These are phyloP conservation scores for Podosphaera xanthii DNA, from an alignment of 2,329 filamentous ascomycete species.

Conservation along the genomic window DNA sequence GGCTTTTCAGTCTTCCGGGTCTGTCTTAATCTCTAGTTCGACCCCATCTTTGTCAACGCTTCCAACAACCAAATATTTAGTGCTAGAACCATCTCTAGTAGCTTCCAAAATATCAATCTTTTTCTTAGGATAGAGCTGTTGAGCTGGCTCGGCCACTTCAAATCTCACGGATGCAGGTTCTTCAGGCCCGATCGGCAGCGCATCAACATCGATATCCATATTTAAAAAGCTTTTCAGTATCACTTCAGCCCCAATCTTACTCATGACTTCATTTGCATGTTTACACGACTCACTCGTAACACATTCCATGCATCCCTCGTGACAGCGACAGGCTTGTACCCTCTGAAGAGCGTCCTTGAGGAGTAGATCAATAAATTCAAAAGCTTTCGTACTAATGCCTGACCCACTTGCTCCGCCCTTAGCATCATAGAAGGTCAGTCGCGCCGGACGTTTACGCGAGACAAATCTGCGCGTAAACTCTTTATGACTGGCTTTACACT, in stretches of 20 bases:
- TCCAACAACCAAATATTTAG: slow-evolving; percentile 12
- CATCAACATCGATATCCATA: slow-evolving; percentile 57
- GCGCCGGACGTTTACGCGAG: slow-evolving; percentile 57
- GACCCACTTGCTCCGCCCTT: slow-evolving; percentile 68
- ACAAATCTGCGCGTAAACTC: slow-evolving; percentile 56
- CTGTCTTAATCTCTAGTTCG: slow-evolving; percentile 13
- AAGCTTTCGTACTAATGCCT: slow-evolving; percentile 79
- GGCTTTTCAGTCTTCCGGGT: slow-evolving; percentile 5
- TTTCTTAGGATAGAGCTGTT: slow-evolving; percentile 27
- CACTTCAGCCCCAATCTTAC: slow-evolving; percentile 67
- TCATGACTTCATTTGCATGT: slow-evolving; percentile 78
- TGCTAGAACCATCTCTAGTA: slow-evolving; percentile 10
- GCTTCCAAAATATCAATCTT: slow-evolving; percentile 10
- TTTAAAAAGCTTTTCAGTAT: slow-evolving; percentile 57
- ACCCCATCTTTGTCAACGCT: slow-evolving; percentile 11
- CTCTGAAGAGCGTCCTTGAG: slow-evolving; percentile 53
- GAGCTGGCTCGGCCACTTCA: slow-evolving; percentile 61
- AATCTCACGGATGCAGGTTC: slow-evolving; percentile 44
- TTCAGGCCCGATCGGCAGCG: slow-evolving; percentile 69
- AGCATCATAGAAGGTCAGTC: slow-evolving; percentile 84
- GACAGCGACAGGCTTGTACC: slow-evolving; percentile 53
- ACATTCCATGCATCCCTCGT: slow-evolving; percentile 72
- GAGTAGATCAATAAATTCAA: slow-evolving; percentile 70
- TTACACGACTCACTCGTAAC: slow-evolving; percentile 69
- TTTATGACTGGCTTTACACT: slow-evolving; percentile 76